Evolutionary conservation across 257 asterid genomes (phyloP).

Genomic region (Gentiana macrophylla): DNA sequence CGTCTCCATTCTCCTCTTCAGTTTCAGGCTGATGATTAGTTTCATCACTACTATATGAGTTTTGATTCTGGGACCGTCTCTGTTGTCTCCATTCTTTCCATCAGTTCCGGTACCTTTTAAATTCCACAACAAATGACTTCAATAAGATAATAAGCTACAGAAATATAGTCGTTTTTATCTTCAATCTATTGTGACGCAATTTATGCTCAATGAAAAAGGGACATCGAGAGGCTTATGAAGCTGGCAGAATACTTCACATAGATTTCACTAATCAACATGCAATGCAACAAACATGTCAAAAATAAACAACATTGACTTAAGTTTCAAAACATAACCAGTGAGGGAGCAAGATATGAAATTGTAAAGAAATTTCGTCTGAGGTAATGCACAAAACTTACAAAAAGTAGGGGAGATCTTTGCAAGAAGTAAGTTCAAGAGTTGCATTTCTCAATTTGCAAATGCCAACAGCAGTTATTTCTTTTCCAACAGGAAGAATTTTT

Average conservation of each 20-base stretch:
- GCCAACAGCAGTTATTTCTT: too few species aligned
- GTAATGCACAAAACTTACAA: constrained; percentile 35
- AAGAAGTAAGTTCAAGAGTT: constrained; percentile 53
- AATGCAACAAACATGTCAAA: too few species aligned
- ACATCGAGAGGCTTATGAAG: background rate
- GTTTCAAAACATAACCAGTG: too few species aligned
- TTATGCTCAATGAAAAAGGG: background rate
- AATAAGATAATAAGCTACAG: too few species aligned
- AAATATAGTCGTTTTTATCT: too few species aligned
- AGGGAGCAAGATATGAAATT: too few species aligned
- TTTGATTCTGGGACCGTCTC: constrained; percentile 31
- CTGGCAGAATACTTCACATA: too few species aligned
- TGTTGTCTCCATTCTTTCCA: constrained; percentile 64
- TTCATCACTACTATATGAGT: constrained; percentile 19
- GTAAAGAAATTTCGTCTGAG: too few species aligned
- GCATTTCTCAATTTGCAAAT: constrained; percentile 48
- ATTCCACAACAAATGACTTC: background rate
- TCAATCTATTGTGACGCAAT: too few species aligned
- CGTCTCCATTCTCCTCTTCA: constrained; percentile 58
- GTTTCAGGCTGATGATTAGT: constrained; percentile 19
- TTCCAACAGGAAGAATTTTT: too few species aligned
- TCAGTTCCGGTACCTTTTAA: constrained; percentile 54
- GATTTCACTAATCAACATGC: too few species aligned
- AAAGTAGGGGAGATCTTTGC: constrained; percentile 76
- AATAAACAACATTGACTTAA: too few species aligned